Percentiles rank a stretch among this genome's conserved stretches.
phyloP scores from a whole-genome alignment of 129 eudicot species.

The Artemisia tridentata region DNA sequence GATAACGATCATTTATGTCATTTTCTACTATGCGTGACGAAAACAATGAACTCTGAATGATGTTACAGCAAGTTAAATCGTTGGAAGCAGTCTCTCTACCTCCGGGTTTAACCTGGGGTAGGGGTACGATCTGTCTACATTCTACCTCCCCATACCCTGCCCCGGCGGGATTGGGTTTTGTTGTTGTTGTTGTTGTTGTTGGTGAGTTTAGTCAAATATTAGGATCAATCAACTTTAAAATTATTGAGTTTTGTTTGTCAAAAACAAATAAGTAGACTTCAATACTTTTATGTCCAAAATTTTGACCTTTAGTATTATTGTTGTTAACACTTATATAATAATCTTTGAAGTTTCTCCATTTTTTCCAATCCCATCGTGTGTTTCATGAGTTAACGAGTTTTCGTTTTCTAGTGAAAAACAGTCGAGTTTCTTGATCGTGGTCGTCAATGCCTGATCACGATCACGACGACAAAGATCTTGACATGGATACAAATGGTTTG shows the following conservation, averaged over 20 bases:
- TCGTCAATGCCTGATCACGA: conserved; percentile 20
- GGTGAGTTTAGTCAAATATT: conserved; percentile 25
- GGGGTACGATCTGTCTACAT: too few relatives aligned
- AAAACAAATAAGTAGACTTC: conserved; percentile 19
- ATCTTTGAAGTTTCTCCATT: not conserved
- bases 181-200: too few relatives aligned
- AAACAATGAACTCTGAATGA: too few relatives aligned
- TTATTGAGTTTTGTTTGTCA: not conserved
- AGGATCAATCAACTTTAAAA: conserved; percentile 16
- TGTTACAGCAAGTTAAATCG: not conserved
- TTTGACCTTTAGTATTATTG: conserved; percentile 33
- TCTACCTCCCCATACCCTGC: too few relatives aligned
- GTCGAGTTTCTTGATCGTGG: conserved; percentile 20
- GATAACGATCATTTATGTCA: conserved; percentile 17
- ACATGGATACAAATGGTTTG: conserved; percentile 36
- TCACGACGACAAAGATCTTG: conserved; percentile 28
- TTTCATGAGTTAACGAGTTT: not conserved
- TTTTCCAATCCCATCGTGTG: conserved; percentile 1
- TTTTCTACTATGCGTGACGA: conserved; percentile 12
- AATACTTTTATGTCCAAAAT: conserved; percentile 24
- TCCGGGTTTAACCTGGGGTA: too few relatives aligned
- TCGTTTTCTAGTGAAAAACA: conserved; percentile 7
- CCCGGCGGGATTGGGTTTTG: too few relatives aligned
- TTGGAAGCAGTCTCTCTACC: too few relatives aligned
- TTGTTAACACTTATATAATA: conserved; percentile 37